Evolutionary conservation across 345 rosid species (phyloP), one percentile per base, ranked within the genome.

Genomic region (Heritiera fomes): DNA sequence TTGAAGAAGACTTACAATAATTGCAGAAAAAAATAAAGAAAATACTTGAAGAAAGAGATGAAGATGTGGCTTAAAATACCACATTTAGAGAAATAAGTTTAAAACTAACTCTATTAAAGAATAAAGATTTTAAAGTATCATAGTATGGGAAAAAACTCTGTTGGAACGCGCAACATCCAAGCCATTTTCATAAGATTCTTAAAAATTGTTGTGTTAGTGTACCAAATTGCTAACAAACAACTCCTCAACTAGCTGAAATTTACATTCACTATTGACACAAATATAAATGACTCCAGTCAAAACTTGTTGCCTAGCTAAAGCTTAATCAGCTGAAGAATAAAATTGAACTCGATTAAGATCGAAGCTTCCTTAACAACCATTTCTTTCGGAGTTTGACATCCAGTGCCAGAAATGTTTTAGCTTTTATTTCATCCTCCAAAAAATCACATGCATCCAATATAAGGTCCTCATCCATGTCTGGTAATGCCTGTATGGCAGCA

Each of bases 361-460:
- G 88, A 71, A 91, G 97, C 85, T 92, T 94, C 85, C 96, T 87
- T 79, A 89, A 71, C 83, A 94, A 61, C 98, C 98, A 92, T 75
- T 91, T 92, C 83, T 88, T 92, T 41, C 92, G 83, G 55, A 94
- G 81, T 84, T 89, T 94, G 61, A 84, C 84, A 87, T 91, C 92
- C 80, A 92, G 78, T 34, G 96, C 94, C 88, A 94, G 81, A 71
- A 94, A 94, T 43, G 94, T 91, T 86, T 87, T 92, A 2, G 95
- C 96, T 82, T 87, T 92, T 68, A 83, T 73, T 80, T 93, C 97
- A 80, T 94, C 97, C 85, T 94, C 97, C 10, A 91, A 85, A 53
- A 92, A 85, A 84, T 94, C 97, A 74, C 97, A 94, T 13, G 98
- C 98, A 80, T 94, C 98, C 70, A 94, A 70, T 84, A 93, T 84